Evolutionary conservation across 192 early-diverging fungal species (phyloP).

Genomic region (Entomortierella lignicola): DNA sequence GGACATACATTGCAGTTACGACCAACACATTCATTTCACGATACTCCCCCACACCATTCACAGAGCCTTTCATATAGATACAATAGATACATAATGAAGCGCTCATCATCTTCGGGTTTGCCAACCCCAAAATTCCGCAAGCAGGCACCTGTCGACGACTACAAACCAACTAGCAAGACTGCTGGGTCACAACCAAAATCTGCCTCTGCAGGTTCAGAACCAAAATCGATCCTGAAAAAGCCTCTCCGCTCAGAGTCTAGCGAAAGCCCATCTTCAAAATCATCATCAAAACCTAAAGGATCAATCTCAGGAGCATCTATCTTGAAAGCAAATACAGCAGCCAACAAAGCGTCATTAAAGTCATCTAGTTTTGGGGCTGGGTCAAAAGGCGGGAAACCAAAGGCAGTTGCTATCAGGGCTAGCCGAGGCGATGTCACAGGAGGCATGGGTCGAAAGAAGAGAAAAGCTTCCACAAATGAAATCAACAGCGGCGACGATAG

Average conservation of each 20-base stretch:
- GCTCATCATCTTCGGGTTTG: slow-evolving; percentile 15
- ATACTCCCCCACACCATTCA: neutral
- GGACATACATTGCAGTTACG: neutral
- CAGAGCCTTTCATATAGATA: neutral
- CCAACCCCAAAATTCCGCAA: slow-evolving; percentile 40
- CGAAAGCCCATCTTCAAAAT: neutral
- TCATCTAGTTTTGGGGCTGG: neutral
- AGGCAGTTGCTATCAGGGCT: slow-evolving; percentile 28
- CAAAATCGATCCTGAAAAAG: slow-evolving; percentile 46
- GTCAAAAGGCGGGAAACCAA: slow-evolving; percentile 19
- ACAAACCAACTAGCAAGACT: slow-evolving; percentile 10
- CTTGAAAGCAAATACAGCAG: slow-evolving; percentile 47
- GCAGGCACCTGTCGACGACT: slow-evolving; percentile 42
- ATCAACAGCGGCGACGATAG: slow-evolving; percentile 42
- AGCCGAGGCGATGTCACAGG: slow-evolving; percentile 47
- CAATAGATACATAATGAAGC: slow-evolving; percentile 18
- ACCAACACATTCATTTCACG: neutral
- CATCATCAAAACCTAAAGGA: slow-evolving; percentile 45
- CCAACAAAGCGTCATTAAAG: slow-evolving; percentile 17
- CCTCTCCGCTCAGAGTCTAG: slow-evolving; percentile 23
- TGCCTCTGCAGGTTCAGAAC: slow-evolving; percentile 31
- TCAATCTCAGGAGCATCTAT: slow-evolving; percentile 37
- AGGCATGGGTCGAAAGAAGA: slow-evolving; percentile 35
- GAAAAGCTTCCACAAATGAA: slow-evolving; percentile 24
- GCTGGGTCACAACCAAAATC: neutral